Percentiles rank a stretch among this genome's conserved stretches.
phyloP scores from a whole-genome alignment of 805 yeast species.

The Candida lessepsii region DNA sequence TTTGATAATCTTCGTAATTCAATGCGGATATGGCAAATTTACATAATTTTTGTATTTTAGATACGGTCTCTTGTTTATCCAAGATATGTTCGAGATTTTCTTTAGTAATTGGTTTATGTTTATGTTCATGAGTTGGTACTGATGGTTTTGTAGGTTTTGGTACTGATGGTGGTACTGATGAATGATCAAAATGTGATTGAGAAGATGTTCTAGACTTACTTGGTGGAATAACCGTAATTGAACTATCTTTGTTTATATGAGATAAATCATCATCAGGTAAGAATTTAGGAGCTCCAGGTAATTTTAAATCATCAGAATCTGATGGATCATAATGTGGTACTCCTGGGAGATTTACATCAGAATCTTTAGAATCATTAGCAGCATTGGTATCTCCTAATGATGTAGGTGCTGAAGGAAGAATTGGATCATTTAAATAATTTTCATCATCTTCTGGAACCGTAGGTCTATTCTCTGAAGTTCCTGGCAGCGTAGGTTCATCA shows the following conservation, averaged over 20 bases:
- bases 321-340: slow-evolving; percentile 38
- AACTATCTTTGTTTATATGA: slow-evolving; percentile 35
- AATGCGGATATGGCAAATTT: slow-evolving; percentile 77
- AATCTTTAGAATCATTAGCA: background rate
- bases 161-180: background rate
- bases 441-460: too few relatives aligned
- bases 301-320: slow-evolving; percentile 24
- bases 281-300: slow-evolving; percentile 45
- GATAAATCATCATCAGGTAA: slow-evolving; percentile 40
- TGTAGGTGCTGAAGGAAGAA: slow-evolving; percentile 15
- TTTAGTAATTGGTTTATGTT: slow-evolving; percentile 16
- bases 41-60: slow-evolving; percentile 65
- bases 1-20: slow-evolving; percentile 69
- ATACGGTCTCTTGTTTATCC: slow-evolving; percentile 53
- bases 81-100: slow-evolving; percentile 50
- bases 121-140: background rate
- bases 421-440: too few relatives aligned
- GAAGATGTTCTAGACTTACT: slow-evolving; percentile 2
- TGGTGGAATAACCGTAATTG: slow-evolving; percentile 37
- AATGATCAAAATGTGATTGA: background rate
- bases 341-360: slow-evolving; percentile 28
- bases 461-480: too few relatives aligned
- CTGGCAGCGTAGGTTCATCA: too few relatives aligned
- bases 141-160: background rate
- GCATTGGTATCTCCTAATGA: background rate